These are phyloP conservation scores for Bathelium albidoporum DNA, from an alignment of 495 filamentous ascomycete genomes.

Conservation along the genomic window DNA sequence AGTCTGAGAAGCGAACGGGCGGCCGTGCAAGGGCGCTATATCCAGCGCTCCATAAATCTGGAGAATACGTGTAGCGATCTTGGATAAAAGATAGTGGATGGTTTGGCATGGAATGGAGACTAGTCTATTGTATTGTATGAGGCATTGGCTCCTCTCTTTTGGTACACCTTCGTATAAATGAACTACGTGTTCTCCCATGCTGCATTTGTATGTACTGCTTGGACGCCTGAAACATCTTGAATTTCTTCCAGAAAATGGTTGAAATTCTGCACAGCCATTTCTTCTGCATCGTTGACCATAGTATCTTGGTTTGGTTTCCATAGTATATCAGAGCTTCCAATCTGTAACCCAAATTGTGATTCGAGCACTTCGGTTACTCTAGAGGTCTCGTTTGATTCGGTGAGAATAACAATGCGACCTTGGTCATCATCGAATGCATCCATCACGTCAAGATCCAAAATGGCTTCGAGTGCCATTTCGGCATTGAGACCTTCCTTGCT, in stretches of 20 bases:
- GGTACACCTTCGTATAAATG: conserved; percentile 17
- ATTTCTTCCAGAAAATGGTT: conserved; percentile 41
- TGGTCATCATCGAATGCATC: conserved; percentile 66
- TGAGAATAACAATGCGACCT: conserved; percentile 61
- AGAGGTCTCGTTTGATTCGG: conserved; percentile 59
- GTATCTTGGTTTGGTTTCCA: conserved; percentile 80
- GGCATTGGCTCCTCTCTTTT: background rate
- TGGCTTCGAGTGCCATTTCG: conserved; percentile 73
- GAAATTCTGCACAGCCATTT: conserved; percentile 37
- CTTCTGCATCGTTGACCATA: conserved; percentile 44
- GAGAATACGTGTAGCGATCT: too few relatives aligned
- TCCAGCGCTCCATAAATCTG: too few relatives aligned
- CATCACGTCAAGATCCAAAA: conserved; percentile 74
- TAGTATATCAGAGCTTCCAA: conserved; percentile 65
- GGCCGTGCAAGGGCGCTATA: too few relatives aligned
- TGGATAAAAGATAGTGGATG: too few relatives aligned
- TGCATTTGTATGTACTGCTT: conserved; percentile 23
- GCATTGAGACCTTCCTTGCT: conserved; percentile 47
- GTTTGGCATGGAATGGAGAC: too few relatives aligned
- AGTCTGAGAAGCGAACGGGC: too few relatives aligned
- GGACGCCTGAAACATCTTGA: conserved; percentile 37
- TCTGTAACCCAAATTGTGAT: conserved; percentile 47
- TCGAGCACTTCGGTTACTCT: conserved; percentile 52
- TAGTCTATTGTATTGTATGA: too few relatives aligned
- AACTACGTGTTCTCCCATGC: conserved; percentile 19